A percentile compares a stretch with the other conserved stretches of the same genome.
Conservation (phyloP, 148 eudicot genomes). For the Diospyros lotus region DNA sequence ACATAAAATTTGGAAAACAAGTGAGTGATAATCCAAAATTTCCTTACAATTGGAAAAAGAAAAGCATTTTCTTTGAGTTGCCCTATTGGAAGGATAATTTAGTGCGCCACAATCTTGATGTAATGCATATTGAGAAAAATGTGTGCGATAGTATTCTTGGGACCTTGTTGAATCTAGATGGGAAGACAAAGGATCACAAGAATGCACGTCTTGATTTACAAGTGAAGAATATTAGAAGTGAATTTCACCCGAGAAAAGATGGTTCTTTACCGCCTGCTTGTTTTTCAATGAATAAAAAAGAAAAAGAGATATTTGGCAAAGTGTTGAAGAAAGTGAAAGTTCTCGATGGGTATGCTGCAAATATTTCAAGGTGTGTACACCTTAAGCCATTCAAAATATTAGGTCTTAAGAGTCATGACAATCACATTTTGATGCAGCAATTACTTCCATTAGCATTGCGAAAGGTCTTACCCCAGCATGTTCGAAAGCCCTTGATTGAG, state of each 20-base stretch:
- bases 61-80: slow-evolving; percentile 11
- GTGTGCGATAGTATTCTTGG: slow-evolving; percentile 14
- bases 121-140: slow-evolving; percentile 29
- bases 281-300: slow-evolving; percentile 5
- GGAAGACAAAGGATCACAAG: slow-evolving; percentile 18
- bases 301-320: slow-evolving; percentile 14
- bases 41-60: slow-evolving; percentile 1
- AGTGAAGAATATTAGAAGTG: slow-evolving; percentile 3
- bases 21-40: not conserved
- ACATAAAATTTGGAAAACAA: not conserved
- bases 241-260: not conserved
- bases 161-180: slow-evolving; percentile 8
- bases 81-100: slow-evolving; percentile 18
- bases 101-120: slow-evolving; percentile 19
- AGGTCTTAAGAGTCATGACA: slow-evolving; percentile 22
- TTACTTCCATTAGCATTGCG: not conserved
- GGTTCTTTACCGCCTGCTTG: slow-evolving; percentile 14
- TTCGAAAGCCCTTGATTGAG: not conserved
- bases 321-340: slow-evolving; percentile 13
- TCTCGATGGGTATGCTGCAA: slow-evolving; percentile 20
- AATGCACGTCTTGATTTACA: slow-evolving; percentile 12
- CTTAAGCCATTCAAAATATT: slow-evolving; percentile 6
- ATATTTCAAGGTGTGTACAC: slow-evolving; percentile 17
- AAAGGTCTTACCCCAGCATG: not conserved
- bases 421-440: not conserved